Evolutionary conservation across 345 rosid species (phyloP), one percentile per base, ranked within the genome.

Genomic region (Gossypium raimondii): DNA sequence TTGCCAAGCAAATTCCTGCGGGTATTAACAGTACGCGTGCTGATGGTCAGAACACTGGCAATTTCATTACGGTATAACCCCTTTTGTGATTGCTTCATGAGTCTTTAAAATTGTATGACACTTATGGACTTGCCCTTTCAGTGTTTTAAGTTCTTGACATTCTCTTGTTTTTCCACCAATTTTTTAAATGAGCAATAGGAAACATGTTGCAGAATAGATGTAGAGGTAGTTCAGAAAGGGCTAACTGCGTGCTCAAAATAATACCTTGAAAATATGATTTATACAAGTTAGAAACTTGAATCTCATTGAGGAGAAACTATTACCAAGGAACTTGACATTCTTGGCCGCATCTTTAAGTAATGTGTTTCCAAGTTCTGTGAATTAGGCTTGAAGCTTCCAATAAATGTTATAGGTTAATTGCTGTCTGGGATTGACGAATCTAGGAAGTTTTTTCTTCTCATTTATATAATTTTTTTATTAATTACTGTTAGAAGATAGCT

Each of bases 1-100:
- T 83, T 18, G 70, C 56, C 79, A 89, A 87, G 81, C 86, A 86
- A 78, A 68, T 86, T 66, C 93, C 94, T 74, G 97, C 91, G 53
- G 97, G 97, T 61, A 83, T 86, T 55, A 87, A 80, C 59, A 84
- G 89, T 51, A 73, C 82, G 82, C 86, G 93, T 9, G 89, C 93
- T 50, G 94, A 92, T 86, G 90, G 93, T 60, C 97, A 92, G 85
- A 92, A 92, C 82, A 76, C 90, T 45, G 92, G 97, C 83, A 92
- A 88, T 86, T 90, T 92, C 84, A 76, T 92, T 82, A 89, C 92
- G 86, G 97, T 92, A 84, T 74, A 65, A 53, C 70, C 51, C 57
- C 55, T 14, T 17, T 75, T 24, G n/a, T 17, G 8, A 17, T 45
- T 13, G 13, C 70, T 29, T 7, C 61, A 13, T 9, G 43, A 13